Percentiles rank a stretch among this genome's conserved stretches.
These are phyloP conservation scores for Tetrapisispora namnaoensis DNA, from an alignment of 805 yeast genomes.

Conservation along the genomic window DNA sequence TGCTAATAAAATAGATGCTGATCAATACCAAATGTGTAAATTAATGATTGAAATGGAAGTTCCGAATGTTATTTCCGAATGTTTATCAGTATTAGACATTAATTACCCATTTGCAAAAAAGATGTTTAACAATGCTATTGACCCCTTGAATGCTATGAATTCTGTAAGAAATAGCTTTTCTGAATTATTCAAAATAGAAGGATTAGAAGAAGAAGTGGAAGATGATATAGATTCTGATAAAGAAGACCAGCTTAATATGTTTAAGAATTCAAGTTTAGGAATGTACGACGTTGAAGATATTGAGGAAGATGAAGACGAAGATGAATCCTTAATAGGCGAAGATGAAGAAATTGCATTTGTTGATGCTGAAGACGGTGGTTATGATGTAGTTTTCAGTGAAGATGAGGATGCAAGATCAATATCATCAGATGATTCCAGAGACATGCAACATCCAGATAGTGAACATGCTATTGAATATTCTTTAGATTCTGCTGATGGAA, in stretches of 20 bases:
- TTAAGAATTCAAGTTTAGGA: constrained; percentile 83
- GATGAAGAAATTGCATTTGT: constrained; percentile 35
- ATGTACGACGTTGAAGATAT: constrained; percentile 82
- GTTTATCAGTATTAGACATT: constrained; percentile 59
- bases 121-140: constrained; percentile 48
- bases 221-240: constrained; percentile 50
- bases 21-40: constrained; percentile 53
- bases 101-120: constrained; percentile 59
- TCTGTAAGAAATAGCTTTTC: constrained; percentile 47
- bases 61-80: constrained; percentile 45
- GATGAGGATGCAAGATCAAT: constrained; percentile 21
- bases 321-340: constrained; percentile 38
- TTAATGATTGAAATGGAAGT: constrained; percentile 60
- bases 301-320: constrained; percentile 43
- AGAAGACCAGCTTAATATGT: constrained; percentile 75
- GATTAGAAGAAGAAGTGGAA: constrained; percentile 47
- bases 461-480: constrained; percentile 18
- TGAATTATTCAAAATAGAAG: constrained; percentile 47
- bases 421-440: not conserved
- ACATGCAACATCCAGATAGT: constrained; percentile 10
- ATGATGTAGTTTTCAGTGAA: constrained; percentile 27
- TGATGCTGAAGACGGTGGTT: constrained; percentile 29
- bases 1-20: constrained; percentile 41
- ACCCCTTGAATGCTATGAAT: constrained; percentile 49
- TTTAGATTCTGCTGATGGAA: constrained; percentile 22